These are phyloP conservation scores for Leptoxyphium fumago DNA, from an alignment of 2,329 filamentous ascomycete species.

Conservation along the genomic window DNA sequence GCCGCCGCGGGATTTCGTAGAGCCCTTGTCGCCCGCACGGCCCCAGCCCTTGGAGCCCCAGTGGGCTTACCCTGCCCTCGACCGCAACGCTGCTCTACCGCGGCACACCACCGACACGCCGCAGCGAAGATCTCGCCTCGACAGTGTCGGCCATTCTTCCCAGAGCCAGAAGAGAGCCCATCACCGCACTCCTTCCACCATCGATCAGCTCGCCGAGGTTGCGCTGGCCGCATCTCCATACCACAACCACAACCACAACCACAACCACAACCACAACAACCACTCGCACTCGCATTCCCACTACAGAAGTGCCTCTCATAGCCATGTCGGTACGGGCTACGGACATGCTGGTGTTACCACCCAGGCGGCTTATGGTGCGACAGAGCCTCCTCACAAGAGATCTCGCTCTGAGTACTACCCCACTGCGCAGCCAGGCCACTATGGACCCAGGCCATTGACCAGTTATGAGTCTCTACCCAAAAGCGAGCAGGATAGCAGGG, in stretches of 20 bases:
- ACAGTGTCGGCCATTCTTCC: constrained; percentile 1
- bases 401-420: constrained; percentile 43
- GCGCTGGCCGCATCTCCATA: constrained; percentile 26
- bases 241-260: constrained; percentile 5
- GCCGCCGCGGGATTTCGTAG: constrained; percentile 18
- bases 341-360: constrained; percentile 5
- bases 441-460: constrained; percentile 29
- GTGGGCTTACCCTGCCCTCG: constrained; percentile 20
- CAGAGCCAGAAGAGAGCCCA: constrained; percentile 12
- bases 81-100: constrained; percentile 4
- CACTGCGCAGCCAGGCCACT: constrained; percentile 26
- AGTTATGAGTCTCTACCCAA: constrained; percentile 25
- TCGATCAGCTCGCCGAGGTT: constrained; percentile 30
- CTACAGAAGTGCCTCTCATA: constrained; percentile 1
- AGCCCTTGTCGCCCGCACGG: constrained; percentile 17
- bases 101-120: constrained; percentile 1
- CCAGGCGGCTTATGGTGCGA: constrained; percentile 12
- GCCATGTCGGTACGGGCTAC: constrained; percentile 4
- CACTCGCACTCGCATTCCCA: constrained; percentile 8
- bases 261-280: background rate
- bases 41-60: constrained; percentile 17
- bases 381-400: constrained; percentile 43
- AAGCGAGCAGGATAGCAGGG: constrained; percentile 15
- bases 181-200: constrained; percentile 21
- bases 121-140: background rate